Evolutionary conservation across 1,284 basidiomycete species (phyloP), one percentile per base, ranked within the genome.

Genomic region (Cutaneotrichosporon sp.): DNA sequence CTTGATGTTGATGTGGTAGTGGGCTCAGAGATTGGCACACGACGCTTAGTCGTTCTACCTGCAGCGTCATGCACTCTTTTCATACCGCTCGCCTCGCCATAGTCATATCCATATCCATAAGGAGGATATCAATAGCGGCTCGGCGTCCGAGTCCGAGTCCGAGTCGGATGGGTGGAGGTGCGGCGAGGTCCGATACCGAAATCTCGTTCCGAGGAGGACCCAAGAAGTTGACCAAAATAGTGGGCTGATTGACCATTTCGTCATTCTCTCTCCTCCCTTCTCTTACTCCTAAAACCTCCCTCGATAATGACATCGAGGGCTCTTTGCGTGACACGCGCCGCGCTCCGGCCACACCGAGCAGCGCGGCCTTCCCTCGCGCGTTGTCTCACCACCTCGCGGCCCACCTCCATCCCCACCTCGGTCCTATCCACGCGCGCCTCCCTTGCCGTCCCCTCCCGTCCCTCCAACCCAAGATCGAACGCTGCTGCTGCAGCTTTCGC

Each of bases 291-390:
- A 16, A 46, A 46, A 46, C 18, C 18, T 18, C 42, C 42, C 26
- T 32, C 51, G 22, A 53, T 14, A 18, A 53, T 53, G 51, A 31
- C 51, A 31, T 53, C 31, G 51, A 53, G 51, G 51, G 51, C 51
- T 5, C 30, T 53, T 13, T 53, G 31, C 13, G 30, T 16, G 8
- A n/a, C 51, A 6, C 51, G 51, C 18, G 51, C 30, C 13, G 49
- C 49, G 13, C 26, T 51, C 9, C 51, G 51, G 16, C 51, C 51
- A 8, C 26, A n/a, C 30, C 51, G 9, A 31, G 16, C 18, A 1
- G 18, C 31, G 21, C 51, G 8, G 13, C 6, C 31, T 18, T n/a
- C 51, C 16, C 26, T 31, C 31, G 4, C 50, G 4, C 51, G 30
- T 5, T 31, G 31, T 34, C 31, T 32, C 31, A 14, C 18, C 51